Base-by-base conservation (phyloP, 441 rosid species). In the Hura crepitans region DNA sequence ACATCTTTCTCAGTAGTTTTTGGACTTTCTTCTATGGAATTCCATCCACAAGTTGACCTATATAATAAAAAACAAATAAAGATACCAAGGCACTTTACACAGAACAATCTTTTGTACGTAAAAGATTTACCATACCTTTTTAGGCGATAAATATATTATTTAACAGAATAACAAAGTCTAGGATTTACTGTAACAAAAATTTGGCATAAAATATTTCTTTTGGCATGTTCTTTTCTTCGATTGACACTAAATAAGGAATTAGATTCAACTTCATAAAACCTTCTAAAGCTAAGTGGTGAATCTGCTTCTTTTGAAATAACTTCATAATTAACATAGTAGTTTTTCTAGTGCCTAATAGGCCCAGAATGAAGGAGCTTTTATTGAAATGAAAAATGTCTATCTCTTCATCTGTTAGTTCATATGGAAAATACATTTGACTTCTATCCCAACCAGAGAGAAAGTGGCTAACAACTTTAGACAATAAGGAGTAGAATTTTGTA, bases 341-440 rank as follows among this genome's bases (percentile, higher is more conserved):
- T 77, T 85, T 87, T 25, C 92, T 87, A 0, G 88, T 85, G 22
- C 92, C 90, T 12, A 90, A 85, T 61, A 82, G 66, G 33, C 90
- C 92, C 9, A 83, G 78, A 27, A 81, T 74, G 53, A 85, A 88
- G 6, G 84, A 70, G 75, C 86, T 85, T 74, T 30, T 68, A 6
- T 20, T 68, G 65, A 77, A 82, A 17, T 27, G 53, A 49, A 82
- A 74, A 8, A 83, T 81, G 33, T 86, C 85, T 5, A 33, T 64
- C 63, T 79, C 83, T 59, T 79, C 79, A 17, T 80, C 80, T 0
- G 85, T 84, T 20, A 85, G 75, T 78, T 81, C 85, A 63, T 84
- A 83, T 8, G 89, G 87, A 8, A 83, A 76, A 5, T 82, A 83
- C 45, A 79, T 56, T 70, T 85, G 86, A n/a, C 66, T 71, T 20